Conservation (phyloP, 352 stramenopile genomes). For the Pythium folliculosum region DNA sequence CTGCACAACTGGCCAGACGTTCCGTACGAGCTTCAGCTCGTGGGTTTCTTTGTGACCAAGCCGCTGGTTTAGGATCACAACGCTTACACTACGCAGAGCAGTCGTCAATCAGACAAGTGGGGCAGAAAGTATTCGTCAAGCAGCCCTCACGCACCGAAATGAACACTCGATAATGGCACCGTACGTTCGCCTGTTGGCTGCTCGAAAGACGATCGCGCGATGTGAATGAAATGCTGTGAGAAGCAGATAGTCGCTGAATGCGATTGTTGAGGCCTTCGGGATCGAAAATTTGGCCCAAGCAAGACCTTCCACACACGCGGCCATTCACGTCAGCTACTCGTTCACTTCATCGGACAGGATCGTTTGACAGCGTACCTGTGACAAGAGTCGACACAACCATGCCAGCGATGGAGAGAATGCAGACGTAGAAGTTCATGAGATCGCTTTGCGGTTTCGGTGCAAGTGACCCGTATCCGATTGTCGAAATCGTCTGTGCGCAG, state of each 20-base stretch:
- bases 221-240: constrained; percentile 51
- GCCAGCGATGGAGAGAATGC: constrained; percentile 46
- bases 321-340: background rate
- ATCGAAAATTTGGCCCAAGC: constrained; percentile 72
- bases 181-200: constrained; percentile 55
- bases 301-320: constrained; percentile 33
- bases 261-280: constrained; percentile 46
- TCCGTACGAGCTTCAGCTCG: constrained; percentile 56
- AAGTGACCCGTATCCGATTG: constrained; percentile 50
- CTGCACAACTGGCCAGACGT: constrained; percentile 67
- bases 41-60: constrained; percentile 50
- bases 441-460: constrained; percentile 48
- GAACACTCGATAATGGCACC: constrained; percentile 57
- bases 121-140: background rate
- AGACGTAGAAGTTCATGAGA: constrained; percentile 63
- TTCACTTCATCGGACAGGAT: background rate
- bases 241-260: constrained; percentile 53
- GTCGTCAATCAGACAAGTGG: background rate
- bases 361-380: constrained; percentile 30
- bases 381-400: constrained; percentile 51
- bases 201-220: constrained; percentile 60
- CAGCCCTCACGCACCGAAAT: constrained; percentile 38
- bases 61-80: constrained; percentile 51
- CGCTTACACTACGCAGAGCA: constrained; percentile 39
- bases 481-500: constrained; percentile 64